A percentile compares a stretch with the other conserved stretches of the same genome.
phyloP scores from a whole-genome alignment of 169 alveolate genomes.

The Plasmodium cynomolgi region DNA sequence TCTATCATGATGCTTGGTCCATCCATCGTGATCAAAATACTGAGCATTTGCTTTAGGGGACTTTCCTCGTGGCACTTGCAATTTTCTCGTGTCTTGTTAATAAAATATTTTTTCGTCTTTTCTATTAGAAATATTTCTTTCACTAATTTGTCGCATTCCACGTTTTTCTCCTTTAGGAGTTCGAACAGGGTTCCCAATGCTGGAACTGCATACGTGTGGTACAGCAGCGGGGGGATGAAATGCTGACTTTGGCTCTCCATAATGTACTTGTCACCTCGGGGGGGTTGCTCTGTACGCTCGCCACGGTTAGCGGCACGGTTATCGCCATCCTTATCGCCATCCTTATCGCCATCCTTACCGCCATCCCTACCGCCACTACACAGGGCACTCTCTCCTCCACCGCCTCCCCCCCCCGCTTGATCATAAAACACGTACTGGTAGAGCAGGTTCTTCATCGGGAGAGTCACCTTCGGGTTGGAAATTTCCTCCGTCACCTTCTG shows the following conservation, averaged over 20 bases:
- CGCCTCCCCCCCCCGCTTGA: background rate
- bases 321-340: background rate
- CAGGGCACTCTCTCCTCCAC: background rate
- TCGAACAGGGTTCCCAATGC: constrained; percentile 41
- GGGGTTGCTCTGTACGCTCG: background rate
- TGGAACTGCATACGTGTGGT: constrained; percentile 57
- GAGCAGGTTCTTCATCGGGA: constrained; percentile 16
- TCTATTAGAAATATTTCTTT: constrained; percentile 57
- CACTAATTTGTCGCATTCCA: constrained; percentile 27
- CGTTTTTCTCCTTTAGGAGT: constrained; percentile 36
- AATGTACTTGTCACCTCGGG: background rate
- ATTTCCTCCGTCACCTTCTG: constrained; percentile 42
- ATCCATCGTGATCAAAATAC: constrained; percentile 23
- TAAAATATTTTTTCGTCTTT: constrained; percentile 47
- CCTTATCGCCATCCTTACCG: too few species aligned
- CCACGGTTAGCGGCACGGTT: background rate
- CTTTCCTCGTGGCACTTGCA: background rate
- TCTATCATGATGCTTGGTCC: constrained; percentile 59
- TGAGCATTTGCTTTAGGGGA: constrained; percentile 71
- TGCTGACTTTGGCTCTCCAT: constrained; percentile 54
- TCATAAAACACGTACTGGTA: constrained; percentile 67
- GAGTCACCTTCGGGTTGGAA: constrained; percentile 32
- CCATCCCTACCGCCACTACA: background rate
- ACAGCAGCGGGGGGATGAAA: constrained; percentile 48
- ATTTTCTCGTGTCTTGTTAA: constrained; percentile 5